These are phyloP conservation scores for Cynanchum wilfordii DNA, from an alignment of 257 asterid genomes.

Conservation along the genomic window DNA sequence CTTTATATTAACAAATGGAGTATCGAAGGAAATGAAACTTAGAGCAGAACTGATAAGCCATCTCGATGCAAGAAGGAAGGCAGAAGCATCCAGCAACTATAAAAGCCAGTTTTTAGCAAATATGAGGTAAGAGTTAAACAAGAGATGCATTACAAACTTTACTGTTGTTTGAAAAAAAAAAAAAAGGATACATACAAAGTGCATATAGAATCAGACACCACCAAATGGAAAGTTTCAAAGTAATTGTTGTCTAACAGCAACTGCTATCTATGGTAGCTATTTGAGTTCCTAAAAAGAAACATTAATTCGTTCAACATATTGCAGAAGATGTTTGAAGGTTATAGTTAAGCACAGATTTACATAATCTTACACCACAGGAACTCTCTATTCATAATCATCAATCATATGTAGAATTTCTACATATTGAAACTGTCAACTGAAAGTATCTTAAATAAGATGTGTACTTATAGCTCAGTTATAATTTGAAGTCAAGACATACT, in stretches of 20 bases:
- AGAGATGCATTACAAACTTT: neutral
- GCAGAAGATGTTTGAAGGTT: neutral
- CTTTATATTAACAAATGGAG: constrained; percentile 79
- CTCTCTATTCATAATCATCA: neutral
- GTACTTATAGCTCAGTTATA: constrained; percentile 1
- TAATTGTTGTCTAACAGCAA: neutral
- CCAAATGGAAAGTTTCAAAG: neutral
- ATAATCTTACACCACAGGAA: neutral
- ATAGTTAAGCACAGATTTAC: neutral
- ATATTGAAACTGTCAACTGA: neutral
- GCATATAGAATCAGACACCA: neutral
- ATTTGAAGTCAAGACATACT: neutral
- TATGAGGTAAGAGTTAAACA: constrained; percentile 49
- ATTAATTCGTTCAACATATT: neutral
- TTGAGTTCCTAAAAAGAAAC: neutral
- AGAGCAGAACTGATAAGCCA: constrained; percentile 78
- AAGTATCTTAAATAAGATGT: neutral
- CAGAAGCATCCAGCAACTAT: constrained; percentile 90
- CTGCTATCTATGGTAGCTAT: neutral
- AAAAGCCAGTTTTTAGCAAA: constrained; percentile 94
- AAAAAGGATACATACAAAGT: neutral
- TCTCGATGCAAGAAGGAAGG: constrained; percentile 85
- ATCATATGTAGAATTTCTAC: neutral
- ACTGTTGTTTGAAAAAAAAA: neutral
- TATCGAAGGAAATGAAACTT: constrained; percentile 87